phyloP scores from a whole-genome alignment of 306 rosid genomes.

The Trifolium fragiferum region DNA sequence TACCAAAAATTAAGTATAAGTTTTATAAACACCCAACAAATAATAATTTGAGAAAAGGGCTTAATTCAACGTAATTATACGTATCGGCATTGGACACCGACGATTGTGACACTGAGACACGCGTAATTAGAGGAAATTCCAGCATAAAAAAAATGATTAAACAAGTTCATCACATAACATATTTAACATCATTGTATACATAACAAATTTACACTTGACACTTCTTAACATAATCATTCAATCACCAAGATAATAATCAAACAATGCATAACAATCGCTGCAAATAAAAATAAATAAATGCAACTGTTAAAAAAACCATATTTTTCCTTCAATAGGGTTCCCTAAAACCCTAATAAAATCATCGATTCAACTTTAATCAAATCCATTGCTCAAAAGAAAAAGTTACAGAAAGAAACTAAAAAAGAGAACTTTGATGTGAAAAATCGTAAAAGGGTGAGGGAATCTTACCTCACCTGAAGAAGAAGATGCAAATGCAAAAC shows the following conservation, averaged over 20 bases:
- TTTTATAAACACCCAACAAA: too few species aligned
- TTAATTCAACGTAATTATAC: too few species aligned
- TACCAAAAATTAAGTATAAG: too few species aligned
- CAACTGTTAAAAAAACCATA: background rate
- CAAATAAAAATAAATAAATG: background rate
- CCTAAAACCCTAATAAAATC: background rate
- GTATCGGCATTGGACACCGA: too few species aligned
- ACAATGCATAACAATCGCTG: background rate
- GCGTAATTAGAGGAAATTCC: too few species aligned
- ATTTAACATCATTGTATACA: too few species aligned
- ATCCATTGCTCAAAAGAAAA: background rate
- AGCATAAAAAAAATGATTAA: too few species aligned
- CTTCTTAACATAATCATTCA: too few species aligned
- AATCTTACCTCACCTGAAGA: constrained; percentile 26
- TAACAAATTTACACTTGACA: too few species aligned
- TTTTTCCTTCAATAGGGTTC: background rate
- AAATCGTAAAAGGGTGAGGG: constrained; percentile 3
- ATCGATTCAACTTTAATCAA: constrained; percentile 12
- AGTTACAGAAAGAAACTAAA: background rate
- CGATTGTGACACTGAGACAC: too few species aligned
- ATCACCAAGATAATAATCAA: background rate
- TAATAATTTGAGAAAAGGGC: too few species aligned
- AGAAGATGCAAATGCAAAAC: background rate
- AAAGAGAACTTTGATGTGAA: constrained; percentile 1
- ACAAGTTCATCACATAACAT: too few species aligned